Evolutionary conservation across 148 eudicot genomes (phyloP).

Genomic region (Vaccinium macrocarpon): DNA sequence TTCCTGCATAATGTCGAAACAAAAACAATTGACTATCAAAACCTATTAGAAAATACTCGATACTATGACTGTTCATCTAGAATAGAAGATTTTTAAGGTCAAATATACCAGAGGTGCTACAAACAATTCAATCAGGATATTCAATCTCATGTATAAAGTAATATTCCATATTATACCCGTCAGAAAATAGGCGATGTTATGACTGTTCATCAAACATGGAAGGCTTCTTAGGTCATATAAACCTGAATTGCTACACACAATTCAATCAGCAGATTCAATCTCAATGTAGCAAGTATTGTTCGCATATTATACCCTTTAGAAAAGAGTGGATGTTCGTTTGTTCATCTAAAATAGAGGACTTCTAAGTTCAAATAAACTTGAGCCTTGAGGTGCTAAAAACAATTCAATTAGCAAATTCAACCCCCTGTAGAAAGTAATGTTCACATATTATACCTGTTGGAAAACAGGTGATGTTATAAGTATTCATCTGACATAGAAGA

Average conservation of each 20-base stretch:
- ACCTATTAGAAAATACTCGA: background rate
- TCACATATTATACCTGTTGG: background rate
- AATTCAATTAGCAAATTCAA: background rate
- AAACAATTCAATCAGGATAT: background rate
- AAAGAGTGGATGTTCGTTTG: too few species aligned
- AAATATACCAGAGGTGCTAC: background rate
- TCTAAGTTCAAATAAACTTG: too few species aligned
- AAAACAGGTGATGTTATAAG: background rate
- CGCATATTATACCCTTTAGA: too few species aligned
- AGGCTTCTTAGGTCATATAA: background rate
- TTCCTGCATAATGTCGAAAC: slow-evolving; percentile 43
- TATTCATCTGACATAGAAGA: background rate
- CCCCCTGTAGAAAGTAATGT: background rate
- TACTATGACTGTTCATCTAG: background rate
- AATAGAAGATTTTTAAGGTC: background rate
- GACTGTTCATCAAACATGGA: background rate
- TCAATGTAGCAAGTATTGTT: too few species aligned
- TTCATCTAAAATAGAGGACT: too few species aligned
- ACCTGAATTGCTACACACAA: background rate
- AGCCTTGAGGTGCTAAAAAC: too few species aligned
- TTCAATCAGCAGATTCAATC: too few species aligned
- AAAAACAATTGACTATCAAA: background rate
- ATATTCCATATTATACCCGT: background rate
- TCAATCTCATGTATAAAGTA: background rate
- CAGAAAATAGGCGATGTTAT: background rate